Evolutionary conservation across 2,329 filamentous ascomycete species (phyloP), one percentile per base, ranked within the genome.

Genomic region (Pseudogymnoascus sp.): DNA sequence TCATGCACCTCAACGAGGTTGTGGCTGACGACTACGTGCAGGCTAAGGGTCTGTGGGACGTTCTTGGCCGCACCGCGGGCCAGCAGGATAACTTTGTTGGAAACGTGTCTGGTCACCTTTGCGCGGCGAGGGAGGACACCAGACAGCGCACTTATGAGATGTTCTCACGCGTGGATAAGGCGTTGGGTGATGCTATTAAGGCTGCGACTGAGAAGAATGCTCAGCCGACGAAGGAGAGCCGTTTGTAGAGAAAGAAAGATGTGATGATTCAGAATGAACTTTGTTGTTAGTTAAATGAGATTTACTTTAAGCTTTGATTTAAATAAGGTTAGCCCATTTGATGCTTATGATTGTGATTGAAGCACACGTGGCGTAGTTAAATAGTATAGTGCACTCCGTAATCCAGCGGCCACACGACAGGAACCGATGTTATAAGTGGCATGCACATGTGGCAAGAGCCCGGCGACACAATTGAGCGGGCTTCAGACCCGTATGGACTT

Each of bases 51-150:
- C 65, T 72, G 2, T 72, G 70, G 70, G 68, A 73, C 35, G 71
- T 75, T 18, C 64, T 71, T 1, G 79, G 78, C 54, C 73, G 72
- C 22, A 75, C 75, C 2, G 65, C 73, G 2, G 83, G 82, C 2
- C 84, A 86, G 69, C 83, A 87, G 71, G 78, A 82, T 2, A 82
- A 84, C 69, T 84, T 85, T 62, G 73, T 87, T 38, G 70, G 75
- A 61, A 88, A 87, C 65, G 76, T 87, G 16, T 73, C 82, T 2
- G 81, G 74, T 2, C 82, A 87, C 66, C 72, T 88, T 64, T 74
- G 73, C 47, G 78, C 73, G 58, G 83, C 83, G 2, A 75, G 79
- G 65, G 74, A 76, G 62, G 79, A 79, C 65, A 81, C 84, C 37
- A 77, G 84, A 37, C 75, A 79, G 66, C 76, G 79, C 41, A 84